Base-by-base conservation (phyloP, 2,329 filamentous ascomycete genomes). In the Colletotrichum sp. region DNA sequence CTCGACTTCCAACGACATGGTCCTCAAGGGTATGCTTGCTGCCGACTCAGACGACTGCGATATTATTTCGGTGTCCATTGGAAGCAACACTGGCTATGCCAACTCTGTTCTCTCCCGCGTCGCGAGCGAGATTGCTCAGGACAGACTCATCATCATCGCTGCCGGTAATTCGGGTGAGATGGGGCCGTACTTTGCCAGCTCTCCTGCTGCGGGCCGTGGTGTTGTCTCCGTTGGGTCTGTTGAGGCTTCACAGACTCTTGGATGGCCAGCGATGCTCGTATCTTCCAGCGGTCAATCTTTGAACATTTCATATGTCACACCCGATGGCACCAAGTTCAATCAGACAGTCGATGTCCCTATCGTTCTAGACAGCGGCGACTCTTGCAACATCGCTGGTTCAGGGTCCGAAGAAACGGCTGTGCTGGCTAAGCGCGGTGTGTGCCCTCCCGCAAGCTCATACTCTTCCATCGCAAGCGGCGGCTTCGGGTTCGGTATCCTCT, bases 1-100 rank as follows among this genome's bases (percentile, higher is more conserved):
- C 12, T 61, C 36, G 16, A 79, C 78, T 1, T 67, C 74, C 2
- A 79, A 77, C 34, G 80, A 80, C 61, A 57, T 80, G 24, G 73
- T 81, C 8, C 65, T 80, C 36, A 78, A 79, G 66, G 79, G 76
- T 15, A 72, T 81, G 6, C 74, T 79, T 3, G 72, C 72, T 4
- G 80, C 80, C 18, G 76, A 81, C 18, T 77, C 76, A 2, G 79
- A 81, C 30, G 75, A 74, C 32, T 78, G 77, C 55, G 79, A 80
- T n/a, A 77, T 80, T 24, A 72, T 80, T n/a, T 77, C 72, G 13
- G 32, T 78, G 2, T 80, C 78, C 2, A 38, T 79, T 5, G 78
- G 78, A 16, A 71, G 72, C 63, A 71, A 77, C 57, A 78, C 64
- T 6, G 78, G 78, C 24, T 79, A 77, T 52, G 58, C 36, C 12